These are phyloP conservation scores for Calonectria leucothoes DNA, from an alignment of 2,329 filamentous ascomycete genomes.

Conservation along the genomic window DNA sequence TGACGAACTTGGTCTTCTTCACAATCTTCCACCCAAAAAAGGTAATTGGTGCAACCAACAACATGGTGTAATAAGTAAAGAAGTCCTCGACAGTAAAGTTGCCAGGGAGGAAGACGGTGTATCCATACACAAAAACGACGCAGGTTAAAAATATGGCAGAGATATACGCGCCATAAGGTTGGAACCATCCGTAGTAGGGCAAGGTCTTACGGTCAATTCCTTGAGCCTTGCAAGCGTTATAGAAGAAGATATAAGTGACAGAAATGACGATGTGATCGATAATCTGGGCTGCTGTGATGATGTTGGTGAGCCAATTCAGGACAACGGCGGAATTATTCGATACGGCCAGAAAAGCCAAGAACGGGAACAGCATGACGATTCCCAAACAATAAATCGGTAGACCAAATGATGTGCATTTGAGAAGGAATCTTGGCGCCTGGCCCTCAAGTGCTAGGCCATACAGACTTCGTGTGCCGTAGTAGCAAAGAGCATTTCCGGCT, in stretches of 20 bases:
- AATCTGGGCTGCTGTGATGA: slow-evolving; percentile 56
- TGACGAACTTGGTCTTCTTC: slow-evolving; percentile 63
- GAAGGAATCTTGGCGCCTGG: slow-evolving; percentile 54
- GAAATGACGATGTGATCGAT: slow-evolving; percentile 64
- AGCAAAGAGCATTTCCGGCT: slow-evolving; percentile 55
- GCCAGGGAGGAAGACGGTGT: slow-evolving; percentile 62
- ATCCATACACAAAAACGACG: slow-evolving; percentile 53
- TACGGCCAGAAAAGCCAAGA: slow-evolving; percentile 56
- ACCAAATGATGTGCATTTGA: slow-evolving; percentile 63
- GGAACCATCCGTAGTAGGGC: slow-evolving; percentile 59
- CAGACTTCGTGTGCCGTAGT: neutral
- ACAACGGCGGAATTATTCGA: slow-evolving; percentile 51
- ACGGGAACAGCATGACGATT: slow-evolving; percentile 56
- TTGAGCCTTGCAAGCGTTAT: slow-evolving; percentile 62
- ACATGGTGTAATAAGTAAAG: slow-evolving; percentile 60
- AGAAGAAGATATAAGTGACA: slow-evolving; percentile 66
- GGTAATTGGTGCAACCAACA: slow-evolving; percentile 56
- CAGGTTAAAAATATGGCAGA: neutral
- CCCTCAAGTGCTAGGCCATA: neutral
- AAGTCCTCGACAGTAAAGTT: slow-evolving; percentile 47
- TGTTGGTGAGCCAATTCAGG: slow-evolving; percentile 57
- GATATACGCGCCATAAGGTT: neutral
- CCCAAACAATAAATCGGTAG: slow-evolving; percentile 63
- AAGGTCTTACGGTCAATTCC: slow-evolving; percentile 52
- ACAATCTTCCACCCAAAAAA: slow-evolving; percentile 67